Base-by-base conservation (phyloP, 768 basidiomycete species). In the Lentinula raphanica region DNA sequence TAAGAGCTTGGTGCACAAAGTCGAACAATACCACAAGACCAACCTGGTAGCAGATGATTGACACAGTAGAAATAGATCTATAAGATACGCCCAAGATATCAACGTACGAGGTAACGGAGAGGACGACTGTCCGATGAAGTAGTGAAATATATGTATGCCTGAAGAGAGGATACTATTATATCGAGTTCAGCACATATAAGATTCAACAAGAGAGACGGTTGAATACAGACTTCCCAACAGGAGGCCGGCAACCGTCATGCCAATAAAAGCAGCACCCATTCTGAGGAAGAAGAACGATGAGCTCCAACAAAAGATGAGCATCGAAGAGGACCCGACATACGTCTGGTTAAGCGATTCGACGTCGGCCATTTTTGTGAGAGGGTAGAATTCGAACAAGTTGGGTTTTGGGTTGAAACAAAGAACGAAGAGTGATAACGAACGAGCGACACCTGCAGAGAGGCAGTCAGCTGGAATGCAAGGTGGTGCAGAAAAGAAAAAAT, bases 71-170 rank as follows among this genome's bases (percentile, higher is more conserved):
- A 54, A 17, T 23, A 31, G 44, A n/a, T n/a, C n/a, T n/a, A n/a
- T n/a, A n/a, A n/a, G 31, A 3, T 5, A 13, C 56, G 7, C 36
- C 36, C 40, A 35, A 49, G n/a, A 53, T 7, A 25, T 21, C 15
- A 7, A 62, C 72, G 44, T 61, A 77, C 77, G 36, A 81, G 64
- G 8, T 67, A 44, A 60, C 76, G 81, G 48, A 80, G 62, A 51
- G 72, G 67, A 70, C 71, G 75, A 13, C 62, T 64, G 54, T 83
- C 82, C 23, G 69, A 69, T 11, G 68, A 71, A 61, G 78, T 69
- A 11, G 63, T 69, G 56, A 68, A 81, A 60, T 84, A 84, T 58
- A 74, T 74, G 68, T 75, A 78, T 0, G 76, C 75, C 62, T 84
- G 82, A 9, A 80, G 62, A 12, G 72, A 69, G 7, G 74, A 74